Percentiles rank a stretch among this genome's conserved stretches.
Evolutionary conservation across 805 yeast species (phyloP).

Genomic region (Kluyveromyces aestuarii): DNA sequence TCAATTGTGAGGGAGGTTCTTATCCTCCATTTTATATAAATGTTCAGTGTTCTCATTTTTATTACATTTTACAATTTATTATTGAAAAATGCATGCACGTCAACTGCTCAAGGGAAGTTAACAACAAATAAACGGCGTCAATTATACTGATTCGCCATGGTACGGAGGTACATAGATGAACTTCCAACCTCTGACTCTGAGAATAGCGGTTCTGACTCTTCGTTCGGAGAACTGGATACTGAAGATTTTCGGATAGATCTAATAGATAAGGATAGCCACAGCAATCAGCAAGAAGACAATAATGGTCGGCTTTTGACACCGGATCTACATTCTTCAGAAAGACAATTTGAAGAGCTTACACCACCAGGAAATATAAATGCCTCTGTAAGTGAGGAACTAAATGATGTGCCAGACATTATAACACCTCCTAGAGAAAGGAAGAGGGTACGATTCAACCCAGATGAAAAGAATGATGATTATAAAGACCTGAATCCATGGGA

Average conservation of each 20-base stretch:
- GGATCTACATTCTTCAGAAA: background rate
- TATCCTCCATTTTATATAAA: too few relatives aligned
- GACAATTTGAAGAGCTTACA: background rate
- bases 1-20: too few relatives aligned
- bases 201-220: background rate
- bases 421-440: slow-evolving; percentile 3
- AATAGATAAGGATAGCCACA: background rate
- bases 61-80: too few relatives aligned
- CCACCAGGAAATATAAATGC: background rate
- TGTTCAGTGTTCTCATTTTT: too few relatives aligned
- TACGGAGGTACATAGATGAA: slow-evolving; percentile 1
- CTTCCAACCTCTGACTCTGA: background rate
- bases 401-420: slow-evolving; percentile 1
- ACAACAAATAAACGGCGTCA: background rate
- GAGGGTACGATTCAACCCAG: slow-evolving; percentile 6
- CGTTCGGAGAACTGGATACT: background rate
- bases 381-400: background rate
- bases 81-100: too few relatives aligned
- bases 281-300: background rate
- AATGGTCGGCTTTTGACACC: background rate
- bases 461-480: slow-evolving; percentile 5
- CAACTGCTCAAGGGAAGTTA: too few relatives aligned
- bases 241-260: slow-evolving; percentile 1
- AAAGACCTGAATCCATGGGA: slow-evolving; percentile 17
- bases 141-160: background rate